phyloP scores from a whole-genome alignment of 2,329 filamentous ascomycete genomes.

The Trichocomaceae sp. region DNA sequence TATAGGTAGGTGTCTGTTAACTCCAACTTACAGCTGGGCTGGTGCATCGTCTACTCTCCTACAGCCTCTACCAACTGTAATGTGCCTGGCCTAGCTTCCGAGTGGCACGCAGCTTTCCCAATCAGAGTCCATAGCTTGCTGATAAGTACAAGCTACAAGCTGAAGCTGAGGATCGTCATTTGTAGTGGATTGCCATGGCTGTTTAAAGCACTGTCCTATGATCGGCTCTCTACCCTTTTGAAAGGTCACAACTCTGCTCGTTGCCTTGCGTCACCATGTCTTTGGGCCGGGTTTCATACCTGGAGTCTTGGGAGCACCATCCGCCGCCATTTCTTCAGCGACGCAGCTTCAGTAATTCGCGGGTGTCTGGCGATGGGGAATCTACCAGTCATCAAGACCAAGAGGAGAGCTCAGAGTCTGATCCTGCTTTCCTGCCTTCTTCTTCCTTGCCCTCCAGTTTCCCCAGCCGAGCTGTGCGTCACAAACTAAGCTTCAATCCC shows the following conservation, averaged over 20 bases:
- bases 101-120: conserved; percentile 4
- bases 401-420: conserved; percentile 13
- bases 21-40: not conserved
- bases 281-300: conserved; percentile 36
- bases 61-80: not conserved
- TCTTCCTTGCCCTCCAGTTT: conserved; percentile 33
- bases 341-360: conserved; percentile 15
- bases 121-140: conserved; percentile 2
- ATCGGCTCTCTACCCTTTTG: not conserved
- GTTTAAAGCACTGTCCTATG: not conserved
- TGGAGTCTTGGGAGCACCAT: conserved; percentile 39
- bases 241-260: not conserved
- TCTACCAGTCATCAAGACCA: not conserved
- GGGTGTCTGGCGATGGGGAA: conserved; percentile 23
- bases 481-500: conserved; percentile 39
- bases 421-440: conserved; percentile 26
- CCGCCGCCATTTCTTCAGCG: conserved; percentile 24
- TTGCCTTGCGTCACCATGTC: conserved; percentile 28
- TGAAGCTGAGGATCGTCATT: not conserved
- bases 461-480: conserved; percentile 18
- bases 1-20: no score
- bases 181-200: not conserved
- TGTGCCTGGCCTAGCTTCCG: conserved; percentile 1
- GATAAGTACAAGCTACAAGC: no score
- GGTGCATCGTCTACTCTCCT: not conserved